Evolutionary conservation across 306 rosid species (phyloP), one percentile per base, ranked within the genome.

Genomic region (Datisca glomerata): DNA sequence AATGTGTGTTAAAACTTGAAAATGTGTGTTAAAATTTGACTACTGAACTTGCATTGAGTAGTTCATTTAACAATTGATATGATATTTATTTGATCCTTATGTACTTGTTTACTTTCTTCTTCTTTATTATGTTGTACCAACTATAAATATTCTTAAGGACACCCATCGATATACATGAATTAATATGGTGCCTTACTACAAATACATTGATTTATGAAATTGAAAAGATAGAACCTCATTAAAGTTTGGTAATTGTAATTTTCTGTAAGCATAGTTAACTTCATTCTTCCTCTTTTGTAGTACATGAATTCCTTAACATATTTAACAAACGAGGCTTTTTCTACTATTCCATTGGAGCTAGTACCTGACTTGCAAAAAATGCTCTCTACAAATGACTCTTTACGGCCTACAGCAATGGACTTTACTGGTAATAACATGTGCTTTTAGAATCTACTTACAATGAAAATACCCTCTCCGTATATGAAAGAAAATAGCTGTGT

Each of bases 341-440:
- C 96, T 41, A 56, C 84, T 18, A 70, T 91, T 62, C 96, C 98
- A 17, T 41, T 70, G 15, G 96, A 91, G 57, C 68, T 91, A 34
- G 86, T 84, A 68, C 74, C 79, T 61, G 96, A 91, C 63, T 69
- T 91, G 79, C 84, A 80, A 61, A 73, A 86, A 75, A 80, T 91
- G 96, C 77, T 91, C 12, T 91, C 98, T 61, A 53, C 69, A 49
- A 84, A 84, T 63, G 98, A 80, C 56, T 73, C 94, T 66, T 66
- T 73, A 49, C 68, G 96, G 68, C 96, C 96, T 59, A 61, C 82
- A 25, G 85, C 92, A 22, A 63, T 78, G 56, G 96, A 73, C 65
- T 91, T 91, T 61, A 84, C 98, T 23, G 96, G 98, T 91, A 73
- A 49, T 35, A n/a, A 48, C 51, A 51, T 49, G 25, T 8, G 31